A percentile compares a stretch with the other conserved stretches of the same genome.
These are phyloP conservation scores for Podospora pseudoanserina DNA, from an alignment of 495 filamentous ascomycete genomes.

Conservation along the genomic window DNA sequence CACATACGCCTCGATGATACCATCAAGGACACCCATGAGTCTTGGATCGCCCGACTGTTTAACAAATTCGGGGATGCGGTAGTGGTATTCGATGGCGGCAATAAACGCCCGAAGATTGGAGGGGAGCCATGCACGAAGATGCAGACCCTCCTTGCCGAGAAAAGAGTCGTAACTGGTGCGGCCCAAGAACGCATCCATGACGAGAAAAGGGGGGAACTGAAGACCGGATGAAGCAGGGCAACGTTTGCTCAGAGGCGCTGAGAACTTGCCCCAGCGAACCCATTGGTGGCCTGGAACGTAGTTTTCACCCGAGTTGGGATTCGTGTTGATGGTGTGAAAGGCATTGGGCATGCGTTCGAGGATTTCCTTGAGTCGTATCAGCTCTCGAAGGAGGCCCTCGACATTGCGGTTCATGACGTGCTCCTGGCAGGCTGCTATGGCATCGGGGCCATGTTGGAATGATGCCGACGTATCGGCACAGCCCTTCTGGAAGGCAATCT, in stretches of 20 bases:
- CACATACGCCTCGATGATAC: slow-evolving; percentile 47
- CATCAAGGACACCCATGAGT: slow-evolving; percentile 47
- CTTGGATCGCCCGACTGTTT: slow-evolving; percentile 41
- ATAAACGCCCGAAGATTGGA: slow-evolving; percentile 51
- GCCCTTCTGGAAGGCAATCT: slow-evolving; percentile 47
- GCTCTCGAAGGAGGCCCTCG: slow-evolving; percentile 45
- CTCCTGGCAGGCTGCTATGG: slow-evolving; percentile 50
- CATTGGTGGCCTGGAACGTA: slow-evolving; percentile 42
- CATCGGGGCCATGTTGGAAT: slow-evolving; percentile 43
- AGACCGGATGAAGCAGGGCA: slow-evolving; percentile 51
- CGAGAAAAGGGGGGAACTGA: slow-evolving; percentile 48
- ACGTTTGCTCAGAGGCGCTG: slow-evolving; percentile 46
- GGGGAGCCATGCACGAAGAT: slow-evolving; percentile 49
- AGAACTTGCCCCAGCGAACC: slow-evolving; percentile 49
- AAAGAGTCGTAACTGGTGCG: slow-evolving; percentile 49
- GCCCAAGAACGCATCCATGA: slow-evolving; percentile 53
- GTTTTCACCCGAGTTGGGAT: slow-evolving; percentile 47
- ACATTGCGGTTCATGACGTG: slow-evolving; percentile 49
- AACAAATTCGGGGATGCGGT: slow-evolving; percentile 49
- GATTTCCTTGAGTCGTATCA: slow-evolving; percentile 48
- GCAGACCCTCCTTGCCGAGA: slow-evolving; percentile 46
- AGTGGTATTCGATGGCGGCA: slow-evolving; percentile 48
- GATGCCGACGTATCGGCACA: slow-evolving; percentile 44
- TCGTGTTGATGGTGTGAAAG: slow-evolving; percentile 51
- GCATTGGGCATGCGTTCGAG: slow-evolving; percentile 50